Evolutionary conservation across 306 rosid species (phyloP), one percentile per base, ranked within the genome.

Genomic region (Fragaria ananassa): DNA sequence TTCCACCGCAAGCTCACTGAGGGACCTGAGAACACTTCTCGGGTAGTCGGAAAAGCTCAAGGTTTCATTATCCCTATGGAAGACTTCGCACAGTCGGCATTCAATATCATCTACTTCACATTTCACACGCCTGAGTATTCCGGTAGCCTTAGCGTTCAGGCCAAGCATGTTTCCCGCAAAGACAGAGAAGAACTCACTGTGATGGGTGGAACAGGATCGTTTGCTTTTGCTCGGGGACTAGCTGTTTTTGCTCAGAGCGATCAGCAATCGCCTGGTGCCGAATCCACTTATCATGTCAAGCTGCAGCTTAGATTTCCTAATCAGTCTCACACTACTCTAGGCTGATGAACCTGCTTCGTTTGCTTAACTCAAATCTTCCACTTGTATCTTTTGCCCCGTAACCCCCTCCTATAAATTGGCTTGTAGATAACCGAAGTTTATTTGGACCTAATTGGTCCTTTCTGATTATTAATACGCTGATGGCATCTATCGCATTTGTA

Each of bases 161-260:
- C 90, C 63, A 79, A 74, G 67, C 85, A 80, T 65, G 78, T 65
- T 15, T 79, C 80, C 5, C 80, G 78, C n/a, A 68, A 83, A 39
- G 84, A 80, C 67, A 64, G 10, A 41, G 83, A 87, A 44, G 84
- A 85, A 47, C 86, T 89, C 49, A 82, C 75, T 1, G 93, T 95
- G 21, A 83, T 92, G 4, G 97, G 97, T 9, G 99, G 99, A 44
- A 90, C 97, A 14, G 96, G 97, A 29, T 90, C 89, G 1, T 92
- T 95, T 82, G 97, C 99, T 7, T 92, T 95, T 87, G 97, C 96
- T 31, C 91, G 90, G 29, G 98, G 98, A 57, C 18, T 88, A 4
- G 97, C 92, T 0, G 73, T 85, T 70, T 88, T 95, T 47, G 81
- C 83, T 41, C 85, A 78, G 67, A 84, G 86, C 5, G 53, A 77